Evolutionary conservation across 2,329 filamentous ascomycete species (phyloP), one percentile per base, ranked within the genome.

Genomic region (Cryphonectria nitschkei): DNA sequence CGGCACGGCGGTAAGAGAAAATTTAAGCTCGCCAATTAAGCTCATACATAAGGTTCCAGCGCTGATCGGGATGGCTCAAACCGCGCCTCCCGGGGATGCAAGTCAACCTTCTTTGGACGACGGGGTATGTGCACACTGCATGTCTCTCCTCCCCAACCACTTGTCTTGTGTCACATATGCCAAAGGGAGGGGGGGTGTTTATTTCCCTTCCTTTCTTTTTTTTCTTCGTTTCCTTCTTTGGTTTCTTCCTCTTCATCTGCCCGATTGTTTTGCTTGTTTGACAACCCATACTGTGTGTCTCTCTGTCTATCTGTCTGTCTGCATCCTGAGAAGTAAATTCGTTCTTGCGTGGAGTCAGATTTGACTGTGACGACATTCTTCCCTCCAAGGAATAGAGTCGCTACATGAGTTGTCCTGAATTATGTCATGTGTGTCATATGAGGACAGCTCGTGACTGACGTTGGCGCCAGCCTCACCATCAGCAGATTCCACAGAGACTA

Each of bases 21-120:
- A 68, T 61, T 68, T 72, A 72, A 72, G 70, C 68, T 70, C 70
- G 64, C 39, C 60, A 68, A 60, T 70, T 72, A 72, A 72, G 70
- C 70, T 72, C 70, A 69, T 72, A 72, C 70, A 69, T 72, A 72
- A 70, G 70, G 64, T 72, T 72, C 54, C 70, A 70, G 70, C 63
- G 68, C 63, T 69, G 68, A 69, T 69, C 68, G 68, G 56, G 54
- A 26, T 58, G 54, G 54, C 29, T 32, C 54, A 58, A 58, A 32
- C 54, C 64, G 50, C 50, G 68, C 67, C 68, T 65, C 32, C 32
- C 58, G 7, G 64, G 70, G 52, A 70, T 72, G 70, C 70, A 72
- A 41, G 70, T 43, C 70, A 70, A 68, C 67, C 70, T 71, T 72
- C 65, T 72, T 72, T 70, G 65, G 50, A 70, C 70, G 70, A 70